Base-by-base conservation (phyloP, 177 flowering plant genomes). In the Vitis hybrid region DNA sequence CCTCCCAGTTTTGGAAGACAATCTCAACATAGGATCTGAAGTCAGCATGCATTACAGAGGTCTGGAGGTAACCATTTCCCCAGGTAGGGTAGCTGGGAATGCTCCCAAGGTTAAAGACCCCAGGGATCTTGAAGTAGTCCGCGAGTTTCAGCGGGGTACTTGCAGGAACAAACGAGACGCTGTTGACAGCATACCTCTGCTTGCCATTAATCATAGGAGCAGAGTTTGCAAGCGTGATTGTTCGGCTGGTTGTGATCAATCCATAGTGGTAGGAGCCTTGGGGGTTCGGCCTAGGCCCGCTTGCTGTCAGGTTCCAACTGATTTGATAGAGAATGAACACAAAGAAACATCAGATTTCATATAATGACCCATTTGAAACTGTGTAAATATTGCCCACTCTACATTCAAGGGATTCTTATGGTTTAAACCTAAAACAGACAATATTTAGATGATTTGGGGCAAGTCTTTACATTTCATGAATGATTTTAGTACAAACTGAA, bases 231-330 rank as follows among this genome's bases (percentile, higher is more conserved):
- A 89, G 82, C 35, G 77, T 73, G 62, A 89, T 82, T 2, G 92
- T 88, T 2, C 86, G 77, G 60, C 79, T 55, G 1, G 85, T 57
- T 66, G 80, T 82, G 81, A 89, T 81, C 83, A 82, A 1, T 56
- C 94, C 94, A 55, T 88, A 89, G 76, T 86, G 92, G 82, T 88
- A 89, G 1, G 94, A 89, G 5, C 94, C 94, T 78, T 89, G 94
- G 2, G 94, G 94, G 65, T 89, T 89, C 3, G 94, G 94, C 54
- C 94, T 81, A 0, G 94, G 91, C 5, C 87, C 94, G 71, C 92
- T 89, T 0, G 94, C 94, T 5, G 89, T 85, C 64, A 89, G 70
- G 58, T 89, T 86, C 89, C 85, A 68, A 8, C 94, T 89, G 82
- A 6, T 46, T 64, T 56, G 7, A 62, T 21, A n/a, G 21, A 67